Evolutionary conservation across 202 grass and related monocot species (phyloP), one percentile per base, ranked within the genome.

Genomic region (Schoenoplectus triqueter): DNA sequence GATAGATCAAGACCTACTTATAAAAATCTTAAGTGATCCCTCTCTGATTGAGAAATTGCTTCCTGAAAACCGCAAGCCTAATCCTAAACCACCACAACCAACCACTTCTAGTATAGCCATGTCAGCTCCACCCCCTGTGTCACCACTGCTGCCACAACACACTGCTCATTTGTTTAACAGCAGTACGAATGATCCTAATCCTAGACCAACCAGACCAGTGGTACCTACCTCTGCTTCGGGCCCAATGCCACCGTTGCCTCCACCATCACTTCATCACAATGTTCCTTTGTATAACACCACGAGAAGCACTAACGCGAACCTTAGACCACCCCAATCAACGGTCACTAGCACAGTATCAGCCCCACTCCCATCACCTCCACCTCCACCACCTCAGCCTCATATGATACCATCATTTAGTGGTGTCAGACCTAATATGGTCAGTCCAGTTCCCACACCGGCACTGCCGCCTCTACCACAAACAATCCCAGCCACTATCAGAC

Each of bases 1-100:
- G 84, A 88, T 99, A 1, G 96, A 99, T 45, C 80, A 81, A 51
- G 90, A 99, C 71, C 87, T 99, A 45, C 93, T 99, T 49, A 87
- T 99, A 64, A 91, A 91, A 85, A 99, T 99, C 80, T 84, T 99
- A 80, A 99, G 86, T 81, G 92, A 99, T 73, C 93, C 97, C 77
- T 87, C 79, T 74, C 85, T 92, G 71, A 60, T 99, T 85, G 91
- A 92, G 84, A 96, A 91, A 83, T 22, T 99, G 84, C 86, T 88
- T 85, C 73, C 88, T 80, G 91, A 96, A 71, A 83, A 95, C 81
- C 87, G 72, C 56, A 81, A 85, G 11, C 31, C 86, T 86, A 89
- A 69, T 63, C 82, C 86, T 86, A 81, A 80, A 65, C 92, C 84
- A 78, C 73, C 31, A 31, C 31, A 78, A 78, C 13, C 73, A 44